These are phyloP conservation scores for Aspergillus ustus DNA, from an alignment of 2,329 filamentous ascomycete genomes.

Conservation along the genomic window DNA sequence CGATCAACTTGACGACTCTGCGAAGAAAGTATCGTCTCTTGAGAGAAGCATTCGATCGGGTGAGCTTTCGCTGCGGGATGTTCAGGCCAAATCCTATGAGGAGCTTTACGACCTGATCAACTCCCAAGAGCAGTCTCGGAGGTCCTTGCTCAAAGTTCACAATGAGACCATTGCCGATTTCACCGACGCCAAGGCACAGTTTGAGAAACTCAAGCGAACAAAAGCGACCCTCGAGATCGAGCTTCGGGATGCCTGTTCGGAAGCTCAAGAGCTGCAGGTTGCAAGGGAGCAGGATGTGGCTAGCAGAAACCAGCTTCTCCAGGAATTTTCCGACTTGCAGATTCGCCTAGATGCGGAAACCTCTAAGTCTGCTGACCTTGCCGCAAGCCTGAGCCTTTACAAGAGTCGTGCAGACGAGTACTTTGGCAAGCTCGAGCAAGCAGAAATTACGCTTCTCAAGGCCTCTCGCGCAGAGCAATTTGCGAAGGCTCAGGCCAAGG, in stretches of 20 bases:
- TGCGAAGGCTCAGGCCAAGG: slow-evolving; percentile 83
- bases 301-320: slow-evolving; percentile 84
- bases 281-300: slow-evolving; percentile 84
- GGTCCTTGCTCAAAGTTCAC: slow-evolving; percentile 79
- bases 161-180: slow-evolving; percentile 85
- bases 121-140: slow-evolving; percentile 87
- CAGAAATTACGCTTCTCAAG: slow-evolving; percentile 93
- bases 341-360: slow-evolving; percentile 89
- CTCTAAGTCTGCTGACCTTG: slow-evolving; percentile 82
- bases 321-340: slow-evolving; percentile 92
- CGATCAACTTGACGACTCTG: slow-evolving; percentile 91
- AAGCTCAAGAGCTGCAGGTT: slow-evolving; percentile 77
- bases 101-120: slow-evolving; percentile 92
- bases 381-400: slow-evolving; percentile 83
- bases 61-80: slow-evolving; percentile 84
- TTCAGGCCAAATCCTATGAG: slow-evolving; percentile 91
- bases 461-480: slow-evolving; percentile 91
- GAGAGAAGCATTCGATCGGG: slow-evolving; percentile 87
- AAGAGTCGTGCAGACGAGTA: slow-evolving; percentile 94
- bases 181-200: slow-evolving; percentile 81
- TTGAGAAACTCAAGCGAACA: slow-evolving; percentile 83
- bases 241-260: slow-evolving; percentile 79
- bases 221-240: slow-evolving; percentile 83
- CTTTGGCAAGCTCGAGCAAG: slow-evolving; percentile 95
- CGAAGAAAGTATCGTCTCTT: slow-evolving; percentile 86